Conservation (phyloP, 768 basidiomycete species). For the Rhizopogon salebrosus region DNA sequence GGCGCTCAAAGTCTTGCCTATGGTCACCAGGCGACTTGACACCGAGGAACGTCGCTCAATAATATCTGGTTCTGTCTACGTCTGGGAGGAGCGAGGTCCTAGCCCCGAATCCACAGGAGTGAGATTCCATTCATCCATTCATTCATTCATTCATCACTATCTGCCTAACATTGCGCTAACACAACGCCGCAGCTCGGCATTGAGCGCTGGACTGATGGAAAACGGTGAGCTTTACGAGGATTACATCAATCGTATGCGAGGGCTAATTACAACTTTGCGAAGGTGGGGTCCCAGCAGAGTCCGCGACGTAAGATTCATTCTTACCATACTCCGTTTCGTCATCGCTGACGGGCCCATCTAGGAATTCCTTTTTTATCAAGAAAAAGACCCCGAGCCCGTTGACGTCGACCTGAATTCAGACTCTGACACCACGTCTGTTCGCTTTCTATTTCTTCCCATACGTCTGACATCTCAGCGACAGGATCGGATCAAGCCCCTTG, state of each 20-base stretch:
- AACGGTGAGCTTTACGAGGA: constrained; percentile 24
- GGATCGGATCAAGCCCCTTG: constrained; percentile 26
- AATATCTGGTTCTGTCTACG: constrained; percentile 67
- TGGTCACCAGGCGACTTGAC: constrained; percentile 68
- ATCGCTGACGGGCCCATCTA: constrained; percentile 20
- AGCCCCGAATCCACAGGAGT: constrained; percentile 65
- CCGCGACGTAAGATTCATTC: constrained; percentile 50
- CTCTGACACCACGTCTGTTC: constrained; percentile 44
- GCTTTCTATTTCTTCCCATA: neutral
- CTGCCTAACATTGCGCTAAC: constrained; percentile 3
- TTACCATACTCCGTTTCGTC: neutral
- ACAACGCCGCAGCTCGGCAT: constrained; percentile 52
- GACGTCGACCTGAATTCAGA: constrained; percentile 46
- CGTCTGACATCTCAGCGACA: constrained; percentile 11
- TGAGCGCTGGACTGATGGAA: constrained; percentile 79
- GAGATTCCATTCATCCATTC: constrained; percentile 26
- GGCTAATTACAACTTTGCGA: constrained; percentile 2
- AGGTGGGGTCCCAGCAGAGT: constrained; percentile 79
- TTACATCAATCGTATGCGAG: neutral
- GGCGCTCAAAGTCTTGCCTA: constrained; percentile 47
- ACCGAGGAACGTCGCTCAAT: constrained; percentile 71
- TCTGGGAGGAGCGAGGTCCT: constrained; percentile 79
- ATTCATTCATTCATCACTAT: neutral
- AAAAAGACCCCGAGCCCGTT: constrained; percentile 50
- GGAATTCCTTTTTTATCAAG: constrained; percentile 78